A percentile compares a stretch with the other conserved stretches of the same genome.
These are phyloP conservation scores for Bacidia rubella DNA, from an alignment of 495 filamentous ascomycete species.

Conservation along the genomic window DNA sequence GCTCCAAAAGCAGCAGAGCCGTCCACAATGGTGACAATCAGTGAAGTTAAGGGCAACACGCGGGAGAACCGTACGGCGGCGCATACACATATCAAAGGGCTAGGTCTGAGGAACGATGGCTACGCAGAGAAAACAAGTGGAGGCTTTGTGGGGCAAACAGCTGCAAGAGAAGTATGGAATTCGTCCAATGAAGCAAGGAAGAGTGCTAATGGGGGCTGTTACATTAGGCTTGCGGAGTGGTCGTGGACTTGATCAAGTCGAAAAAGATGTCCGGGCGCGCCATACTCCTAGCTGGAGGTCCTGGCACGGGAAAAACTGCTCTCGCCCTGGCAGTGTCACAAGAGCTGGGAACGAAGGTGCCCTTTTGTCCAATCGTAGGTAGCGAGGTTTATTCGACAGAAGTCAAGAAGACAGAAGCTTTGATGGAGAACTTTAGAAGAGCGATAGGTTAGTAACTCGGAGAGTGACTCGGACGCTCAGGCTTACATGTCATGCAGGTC, in stretches of 20 bases:
- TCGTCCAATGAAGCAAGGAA: background rate
- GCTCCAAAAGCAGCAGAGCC: background rate
- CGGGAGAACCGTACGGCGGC: slow-evolving; percentile 92
- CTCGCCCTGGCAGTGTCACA: slow-evolving; percentile 88
- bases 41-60: slow-evolving; percentile 87
- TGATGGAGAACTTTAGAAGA: slow-evolving; percentile 97
- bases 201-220: background rate
- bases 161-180: slow-evolving; percentile 64
- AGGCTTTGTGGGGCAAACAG: slow-evolving; percentile 80
- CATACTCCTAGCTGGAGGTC: slow-evolving; percentile 80
- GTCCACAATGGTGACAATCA: slow-evolving; percentile 74
- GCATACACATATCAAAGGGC: slow-evolving; percentile 92
- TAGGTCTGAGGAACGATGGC: slow-evolving; percentile 73
- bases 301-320: slow-evolving; percentile 94
- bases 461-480: background rate
- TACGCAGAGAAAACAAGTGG: slow-evolving; percentile 59
- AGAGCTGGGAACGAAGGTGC: slow-evolving; percentile 92
- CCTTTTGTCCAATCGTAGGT: slow-evolving; percentile 92
- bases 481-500: slow-evolving; percentile 30
- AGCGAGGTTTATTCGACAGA: slow-evolving; percentile 95
- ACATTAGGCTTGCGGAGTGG: slow-evolving; percentile 68
- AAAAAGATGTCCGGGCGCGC: slow-evolving; percentile 96
- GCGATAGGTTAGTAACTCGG: slow-evolving; percentile 67
- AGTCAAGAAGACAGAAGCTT: slow-evolving; percentile 95
- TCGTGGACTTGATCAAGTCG: slow-evolving; percentile 84